Percentiles rank a stretch among this genome's conserved stretches.
Conservation (phyloP, 2,329 filamentous ascomycete species). For the Thielaviopsis ethacetica region DNA sequence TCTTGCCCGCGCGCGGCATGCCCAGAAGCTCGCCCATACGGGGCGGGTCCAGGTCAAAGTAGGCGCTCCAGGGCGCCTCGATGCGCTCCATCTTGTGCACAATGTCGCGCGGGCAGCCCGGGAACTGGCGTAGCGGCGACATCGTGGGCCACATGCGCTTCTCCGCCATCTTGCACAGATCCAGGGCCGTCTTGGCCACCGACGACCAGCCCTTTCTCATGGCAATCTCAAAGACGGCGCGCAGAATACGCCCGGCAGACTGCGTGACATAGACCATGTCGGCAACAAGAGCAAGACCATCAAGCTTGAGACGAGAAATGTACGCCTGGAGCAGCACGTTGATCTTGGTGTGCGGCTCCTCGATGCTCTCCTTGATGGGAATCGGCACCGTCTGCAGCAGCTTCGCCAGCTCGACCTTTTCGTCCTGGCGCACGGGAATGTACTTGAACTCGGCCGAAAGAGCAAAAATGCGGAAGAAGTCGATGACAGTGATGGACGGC, state of each 20-base stretch:
- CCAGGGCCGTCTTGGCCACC: constrained; percentile 80
- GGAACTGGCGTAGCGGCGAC: constrained; percentile 86
- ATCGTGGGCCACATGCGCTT: constrained; percentile 99
- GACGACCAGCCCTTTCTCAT: constrained; percentile 91
- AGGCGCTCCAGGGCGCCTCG: constrained; percentile 81
- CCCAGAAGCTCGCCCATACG: constrained; percentile 90
- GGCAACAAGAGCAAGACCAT: constrained; percentile 89
- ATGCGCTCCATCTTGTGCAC: constrained; percentile 87
- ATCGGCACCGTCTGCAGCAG: constrained; percentile 80
- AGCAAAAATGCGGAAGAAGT: constrained; percentile 91
- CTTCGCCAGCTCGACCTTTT: constrained; percentile 91
- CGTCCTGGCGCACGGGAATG: constrained; percentile 91
- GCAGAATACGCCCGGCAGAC: constrained; percentile 86
- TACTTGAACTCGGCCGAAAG: constrained; percentile 98
- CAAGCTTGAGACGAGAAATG: constrained; percentile 84
- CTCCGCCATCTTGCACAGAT: constrained; percentile 97
- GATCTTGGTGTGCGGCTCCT: constrained; percentile 94
- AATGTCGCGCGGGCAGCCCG: constrained; percentile 65
- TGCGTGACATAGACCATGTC: constrained; percentile 98
- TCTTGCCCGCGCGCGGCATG: constrained; percentile 71
- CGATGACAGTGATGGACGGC: constrained; percentile 80
- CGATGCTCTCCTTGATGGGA: constrained; percentile 92
- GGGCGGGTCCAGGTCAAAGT: constrained; percentile 91
- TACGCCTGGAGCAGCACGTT: constrained; percentile 94
- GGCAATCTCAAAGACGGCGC: constrained; percentile 94